These are phyloP conservation scores for Penicillium manginii DNA, from an alignment of 495 filamentous ascomycete genomes.

Conservation along the genomic window DNA sequence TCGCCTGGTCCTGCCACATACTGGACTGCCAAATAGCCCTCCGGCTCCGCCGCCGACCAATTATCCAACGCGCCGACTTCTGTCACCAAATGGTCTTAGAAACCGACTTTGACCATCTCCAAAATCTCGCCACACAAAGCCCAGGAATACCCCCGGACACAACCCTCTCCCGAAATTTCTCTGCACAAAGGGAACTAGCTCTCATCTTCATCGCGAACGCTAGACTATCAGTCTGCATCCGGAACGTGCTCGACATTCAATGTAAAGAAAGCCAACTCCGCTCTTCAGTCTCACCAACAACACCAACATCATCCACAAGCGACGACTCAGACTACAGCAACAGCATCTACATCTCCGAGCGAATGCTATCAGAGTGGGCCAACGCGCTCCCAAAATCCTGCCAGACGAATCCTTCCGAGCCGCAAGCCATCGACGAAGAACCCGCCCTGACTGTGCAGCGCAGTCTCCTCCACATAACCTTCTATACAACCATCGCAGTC, in stretches of 20 bases:
- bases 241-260: conserved; percentile 21
- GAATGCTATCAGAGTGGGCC: conserved; percentile 22
- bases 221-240: conserved; percentile 19
- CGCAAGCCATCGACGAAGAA: conserved; percentile 5
- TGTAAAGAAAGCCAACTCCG: conserved; percentile 4
- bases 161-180: background rate
- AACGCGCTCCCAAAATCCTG: conserved; percentile 13
- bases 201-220: conserved; percentile 20
- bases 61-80: conserved; percentile 16
- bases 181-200: conserved; percentile 16
- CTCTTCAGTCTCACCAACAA: conserved; percentile 1
- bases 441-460: conserved; percentile 17
- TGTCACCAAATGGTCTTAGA: conserved; percentile 14
- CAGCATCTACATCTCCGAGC: conserved; percentile 13
- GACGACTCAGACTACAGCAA: conserved; percentile 1
- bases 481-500: conserved; percentile 25
- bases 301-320: conserved; percentile 1
- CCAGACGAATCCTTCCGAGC: conserved; percentile 10
- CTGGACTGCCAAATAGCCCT: conserved; percentile 22
- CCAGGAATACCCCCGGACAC: background rate
- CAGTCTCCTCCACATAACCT: conserved; percentile 24
- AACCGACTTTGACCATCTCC: conserved; percentile 17
- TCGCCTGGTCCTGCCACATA: conserved; percentile 29
- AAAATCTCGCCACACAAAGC: background rate
- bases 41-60: conserved; percentile 16